These are phyloP conservation scores for Venturiaceae sp. DNA, from an alignment of 2,329 filamentous ascomycete genomes.

Conservation along the genomic window DNA sequence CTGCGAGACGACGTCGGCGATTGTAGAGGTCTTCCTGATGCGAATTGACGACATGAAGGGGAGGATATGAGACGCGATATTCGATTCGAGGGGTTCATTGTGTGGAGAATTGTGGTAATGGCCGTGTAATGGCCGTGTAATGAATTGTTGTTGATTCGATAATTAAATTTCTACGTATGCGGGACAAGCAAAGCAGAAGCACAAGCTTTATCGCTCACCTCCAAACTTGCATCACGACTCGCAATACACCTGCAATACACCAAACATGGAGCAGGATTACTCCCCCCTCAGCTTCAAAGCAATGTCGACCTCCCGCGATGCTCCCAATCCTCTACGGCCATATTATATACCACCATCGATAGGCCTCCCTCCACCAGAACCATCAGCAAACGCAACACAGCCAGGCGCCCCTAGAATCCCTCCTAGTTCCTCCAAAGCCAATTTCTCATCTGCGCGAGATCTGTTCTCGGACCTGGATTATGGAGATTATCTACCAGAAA, in stretches of 20 bases:
- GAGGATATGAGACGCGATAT: background rate
- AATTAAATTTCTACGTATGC: too few species aligned
- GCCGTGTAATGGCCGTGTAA: background rate
- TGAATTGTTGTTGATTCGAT: background rate
- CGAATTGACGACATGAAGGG: background rate
- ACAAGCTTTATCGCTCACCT: too few species aligned
- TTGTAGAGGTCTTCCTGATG: background rate
- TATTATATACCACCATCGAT: conserved; percentile 65
- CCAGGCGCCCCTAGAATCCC: conserved; percentile 22
- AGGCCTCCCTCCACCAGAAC: conserved; percentile 38
- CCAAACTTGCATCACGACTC: background rate
- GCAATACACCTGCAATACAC: background rate
- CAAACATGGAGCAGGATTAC: background rate
- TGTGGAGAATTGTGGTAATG: background rate
- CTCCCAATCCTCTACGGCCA: conserved; percentile 55
- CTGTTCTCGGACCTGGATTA: conserved; percentile 89
- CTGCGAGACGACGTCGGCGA: conserved; percentile 5
- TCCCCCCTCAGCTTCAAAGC: conserved; percentile 4
- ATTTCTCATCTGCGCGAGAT: conserved; percentile 57
- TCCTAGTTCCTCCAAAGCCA: conserved; percentile 1
- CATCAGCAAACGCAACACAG: background rate
- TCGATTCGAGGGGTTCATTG: background rate
- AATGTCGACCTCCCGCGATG: conserved; percentile 20
- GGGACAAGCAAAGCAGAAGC: too few species aligned
- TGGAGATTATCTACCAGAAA: conserved; percentile 74